Evolutionary conservation across 768 basidiomycete species (phyloP).

Genomic region (Lepiota venenata): DNA sequence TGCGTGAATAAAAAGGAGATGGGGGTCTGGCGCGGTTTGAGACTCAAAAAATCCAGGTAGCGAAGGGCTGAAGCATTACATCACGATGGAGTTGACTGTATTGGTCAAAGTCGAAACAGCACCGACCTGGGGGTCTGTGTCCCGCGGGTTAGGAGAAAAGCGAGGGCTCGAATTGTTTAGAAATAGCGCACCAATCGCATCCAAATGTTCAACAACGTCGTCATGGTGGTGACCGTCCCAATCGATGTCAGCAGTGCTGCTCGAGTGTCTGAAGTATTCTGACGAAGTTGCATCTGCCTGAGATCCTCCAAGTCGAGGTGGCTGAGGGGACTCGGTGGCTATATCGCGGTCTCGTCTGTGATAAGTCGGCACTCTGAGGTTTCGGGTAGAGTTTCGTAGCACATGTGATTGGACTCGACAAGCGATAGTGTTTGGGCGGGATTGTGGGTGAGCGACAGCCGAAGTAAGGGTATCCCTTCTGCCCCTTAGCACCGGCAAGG

Average conservation of each 20-base stretch:
- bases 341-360: not conserved
- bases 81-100: constrained; percentile 73
- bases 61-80: constrained; percentile 37
- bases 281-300: not conserved
- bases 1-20: constrained; percentile 63
- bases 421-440: not conserved
- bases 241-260: not conserved
- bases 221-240: constrained; percentile 55
- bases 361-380: not conserved
- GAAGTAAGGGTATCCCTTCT: not conserved
- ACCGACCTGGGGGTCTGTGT: constrained; percentile 66
- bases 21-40: constrained; percentile 49
- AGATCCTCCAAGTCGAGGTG: not conserved
- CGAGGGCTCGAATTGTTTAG: not conserved
- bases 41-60: not conserved
- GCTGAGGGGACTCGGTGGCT: not conserved
- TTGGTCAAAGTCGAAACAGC: constrained; percentile 76
- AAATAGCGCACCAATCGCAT: constrained; percentile 60
- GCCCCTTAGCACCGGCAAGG: not conserved
- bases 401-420: constrained; percentile 12
- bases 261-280: not conserved
- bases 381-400: not conserved
- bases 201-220: constrained; percentile 80
- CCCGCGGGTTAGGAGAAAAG: constrained; percentile 5
- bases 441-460: not conserved